Evolutionary conservation across 768 basidiomycete species (phyloP).

Genomic region (Nevesoporus exiguus): DNA sequence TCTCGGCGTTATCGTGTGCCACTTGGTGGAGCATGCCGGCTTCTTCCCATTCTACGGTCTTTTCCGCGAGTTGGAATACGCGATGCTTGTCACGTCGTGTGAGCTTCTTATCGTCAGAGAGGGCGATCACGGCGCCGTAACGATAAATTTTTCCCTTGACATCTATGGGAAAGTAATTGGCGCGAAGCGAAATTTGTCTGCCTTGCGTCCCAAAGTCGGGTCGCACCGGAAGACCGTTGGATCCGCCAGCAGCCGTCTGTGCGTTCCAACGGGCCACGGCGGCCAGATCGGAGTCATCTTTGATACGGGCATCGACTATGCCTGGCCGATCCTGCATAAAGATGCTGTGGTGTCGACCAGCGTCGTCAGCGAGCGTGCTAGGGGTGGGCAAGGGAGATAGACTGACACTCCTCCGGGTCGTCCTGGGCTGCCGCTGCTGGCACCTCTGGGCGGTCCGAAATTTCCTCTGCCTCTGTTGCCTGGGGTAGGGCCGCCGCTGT

Average conservation of each 20-base stretch:
- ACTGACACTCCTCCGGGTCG: conserved; percentile 21
- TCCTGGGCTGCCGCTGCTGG: conserved; percentile 2
- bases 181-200: conserved; percentile 38
- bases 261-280: conserved; percentile 32
- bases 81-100: conserved; percentile 38
- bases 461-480: conserved; percentile 9
- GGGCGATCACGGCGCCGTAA: conserved; percentile 35
- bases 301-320: conserved; percentile 53
- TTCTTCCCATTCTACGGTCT: conserved; percentile 35
- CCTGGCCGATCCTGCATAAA: conserved; percentile 38
- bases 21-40: conserved; percentile 35
- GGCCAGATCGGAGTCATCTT: conserved; percentile 37
- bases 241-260: conserved; percentile 4
- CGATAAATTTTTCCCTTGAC: conserved; percentile 36
- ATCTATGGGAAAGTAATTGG: conserved; percentile 48
- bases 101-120: conserved; percentile 19
- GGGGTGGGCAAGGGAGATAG: background rate
- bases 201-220: conserved; percentile 45
- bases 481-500: conserved; percentile 3
- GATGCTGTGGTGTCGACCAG: conserved; percentile 1
- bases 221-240: conserved; percentile 38
- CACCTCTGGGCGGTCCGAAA: conserved; percentile 19
- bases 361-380: background rate
- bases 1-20: conserved; percentile 46
- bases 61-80: conserved; percentile 46